These are phyloP conservation scores for Farysia itapuensis DNA, from an alignment of 1,284 basidiomycete species.

Conservation along the genomic window DNA sequence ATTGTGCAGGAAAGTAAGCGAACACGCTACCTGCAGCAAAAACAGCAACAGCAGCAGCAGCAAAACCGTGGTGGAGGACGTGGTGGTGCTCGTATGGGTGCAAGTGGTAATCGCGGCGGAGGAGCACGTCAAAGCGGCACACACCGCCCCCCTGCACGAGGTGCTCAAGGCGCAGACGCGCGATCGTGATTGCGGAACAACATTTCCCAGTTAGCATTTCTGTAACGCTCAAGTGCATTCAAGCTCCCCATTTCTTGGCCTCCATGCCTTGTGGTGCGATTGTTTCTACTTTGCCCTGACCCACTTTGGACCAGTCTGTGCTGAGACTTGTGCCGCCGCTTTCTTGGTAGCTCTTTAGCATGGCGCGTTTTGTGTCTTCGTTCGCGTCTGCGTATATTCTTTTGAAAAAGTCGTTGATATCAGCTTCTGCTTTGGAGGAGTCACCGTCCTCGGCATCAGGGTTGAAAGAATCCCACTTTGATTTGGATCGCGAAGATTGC, in stretches of 20 bases:
- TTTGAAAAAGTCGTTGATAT: constrained; percentile 56
- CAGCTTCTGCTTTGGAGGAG: constrained; percentile 20
- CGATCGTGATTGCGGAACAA: too few species aligned
- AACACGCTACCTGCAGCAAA: constrained; percentile 29
- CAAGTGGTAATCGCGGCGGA: constrained; percentile 2
- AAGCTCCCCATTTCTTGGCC: constrained; percentile 42
- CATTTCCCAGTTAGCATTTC: too few species aligned
- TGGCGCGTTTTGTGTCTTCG: constrained; percentile 54
- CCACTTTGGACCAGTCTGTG: constrained; percentile 58
- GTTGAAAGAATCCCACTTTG: constrained; percentile 54
- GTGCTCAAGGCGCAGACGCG: too few species aligned
- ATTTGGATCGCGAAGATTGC: constrained; percentile 13
- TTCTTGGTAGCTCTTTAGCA: constrained; percentile 58
- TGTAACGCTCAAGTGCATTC: too few species aligned
- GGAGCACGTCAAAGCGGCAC: not conserved
- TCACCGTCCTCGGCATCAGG: constrained; percentile 5
- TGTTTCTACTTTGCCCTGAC: constrained; percentile 21
- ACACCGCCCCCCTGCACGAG: too few species aligned
- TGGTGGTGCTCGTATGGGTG: constrained; percentile 7
- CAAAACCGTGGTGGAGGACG: constrained; percentile 6
- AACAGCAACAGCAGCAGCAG: constrained; percentile 29
- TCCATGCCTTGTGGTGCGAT: constrained; percentile 55
- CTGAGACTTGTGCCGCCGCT: constrained; percentile 52
- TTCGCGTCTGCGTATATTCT: constrained; percentile 55
- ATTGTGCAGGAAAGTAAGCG: constrained; percentile 36